Conservation (phyloP, 2,329 filamentous ascomycete species). For the Penicillium sp. region DNA sequence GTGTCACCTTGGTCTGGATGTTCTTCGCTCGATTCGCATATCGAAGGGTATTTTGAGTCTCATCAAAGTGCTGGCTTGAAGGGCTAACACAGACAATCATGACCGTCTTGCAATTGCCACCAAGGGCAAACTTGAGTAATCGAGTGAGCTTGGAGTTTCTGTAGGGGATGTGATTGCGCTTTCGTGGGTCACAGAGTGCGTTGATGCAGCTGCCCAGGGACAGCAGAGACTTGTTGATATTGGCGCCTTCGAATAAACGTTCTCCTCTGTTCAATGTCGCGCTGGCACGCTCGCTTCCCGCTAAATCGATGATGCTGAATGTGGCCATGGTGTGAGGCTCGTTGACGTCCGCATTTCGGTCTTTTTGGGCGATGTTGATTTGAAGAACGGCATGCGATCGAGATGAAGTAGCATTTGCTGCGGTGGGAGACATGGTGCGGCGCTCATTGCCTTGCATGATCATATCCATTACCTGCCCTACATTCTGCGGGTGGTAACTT, state of each 20-base stretch:
- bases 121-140: slow-evolving; percentile 92
- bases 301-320: slow-evolving; percentile 94
- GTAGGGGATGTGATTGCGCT: slow-evolving; percentile 92
- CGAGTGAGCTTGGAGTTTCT: slow-evolving; percentile 96
- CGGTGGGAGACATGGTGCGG: slow-evolving; percentile 92
- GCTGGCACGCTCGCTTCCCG: slow-evolving; percentile 91
- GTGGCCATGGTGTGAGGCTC: slow-evolving; percentile 98
- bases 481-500: slow-evolving; percentile 85
- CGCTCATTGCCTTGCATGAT: slow-evolving; percentile 93
- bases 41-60: slow-evolving; percentile 95
- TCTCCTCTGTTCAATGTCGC: slow-evolving; percentile 96
- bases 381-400: slow-evolving; percentile 96
- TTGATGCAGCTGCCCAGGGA: slow-evolving; percentile 97
- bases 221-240: slow-evolving; percentile 98
- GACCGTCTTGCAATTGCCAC: slow-evolving; percentile 97
- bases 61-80: slow-evolving; percentile 93
- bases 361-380: slow-evolving; percentile 92
- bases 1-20: slow-evolving; percentile 98
- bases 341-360: slow-evolving; percentile 85
- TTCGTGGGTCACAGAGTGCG: slow-evolving; percentile 87
- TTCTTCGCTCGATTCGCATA: slow-evolving; percentile 99
- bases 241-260: slow-evolving; percentile 86
- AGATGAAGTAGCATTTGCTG: slow-evolving; percentile 95
- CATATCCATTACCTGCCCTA: slow-evolving; percentile 98
- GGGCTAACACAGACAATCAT: slow-evolving; percentile 99